Evolutionary conservation across 2,329 filamentous ascomycete species (phyloP).

Genomic region (Colletotrichum scovillei): DNA sequence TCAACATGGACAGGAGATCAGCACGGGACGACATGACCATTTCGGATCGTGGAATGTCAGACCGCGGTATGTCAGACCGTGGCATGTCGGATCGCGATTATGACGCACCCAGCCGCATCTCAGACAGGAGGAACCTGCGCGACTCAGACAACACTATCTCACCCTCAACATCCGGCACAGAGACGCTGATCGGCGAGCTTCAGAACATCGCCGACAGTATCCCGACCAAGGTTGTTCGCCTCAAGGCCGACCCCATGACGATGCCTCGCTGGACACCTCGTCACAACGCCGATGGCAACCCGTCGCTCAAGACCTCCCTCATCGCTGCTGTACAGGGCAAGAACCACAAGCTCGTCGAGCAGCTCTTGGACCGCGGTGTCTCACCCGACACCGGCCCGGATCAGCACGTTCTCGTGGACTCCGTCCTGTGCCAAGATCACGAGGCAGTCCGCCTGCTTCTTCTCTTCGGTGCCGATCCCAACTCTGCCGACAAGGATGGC

Average conservation of each 20-base stretch:
- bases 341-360: slow-evolving; percentile 67
- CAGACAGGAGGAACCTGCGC: slow-evolving; percentile 34
- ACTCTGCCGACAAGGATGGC: slow-evolving; percentile 59
- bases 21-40: slow-evolving; percentile 21
- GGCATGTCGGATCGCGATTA: slow-evolving; percentile 19
- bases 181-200: slow-evolving; percentile 48
- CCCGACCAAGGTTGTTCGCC: slow-evolving; percentile 53
- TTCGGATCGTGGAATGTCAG: slow-evolving; percentile 1
- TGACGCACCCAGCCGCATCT: slow-evolving; percentile 30
- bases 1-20: slow-evolving; percentile 13
- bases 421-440: slow-evolving; percentile 60
- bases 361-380: slow-evolving; percentile 68
- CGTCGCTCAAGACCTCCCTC: slow-evolving; percentile 58
- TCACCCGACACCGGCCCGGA: slow-evolving; percentile 60
- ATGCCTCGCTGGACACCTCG: slow-evolving; percentile 66
- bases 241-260: slow-evolving; percentile 60
- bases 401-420: slow-evolving; percentile 62
- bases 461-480: slow-evolving; percentile 68
- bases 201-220: slow-evolving; percentile 29
- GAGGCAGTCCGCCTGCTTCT: slow-evolving; percentile 67
- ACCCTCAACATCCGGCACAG: slow-evolving; percentile 45
- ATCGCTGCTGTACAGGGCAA: slow-evolving; percentile 65
- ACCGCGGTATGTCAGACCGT: background rate
- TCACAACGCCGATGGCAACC: slow-evolving; percentile 54
- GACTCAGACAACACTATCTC: slow-evolving; percentile 43